A percentile compares a stretch with the other conserved stretches of the same genome.
phyloP scores from a whole-genome alignment of 768 basidiomycete species.

The Mycena chlorophos region DNA sequence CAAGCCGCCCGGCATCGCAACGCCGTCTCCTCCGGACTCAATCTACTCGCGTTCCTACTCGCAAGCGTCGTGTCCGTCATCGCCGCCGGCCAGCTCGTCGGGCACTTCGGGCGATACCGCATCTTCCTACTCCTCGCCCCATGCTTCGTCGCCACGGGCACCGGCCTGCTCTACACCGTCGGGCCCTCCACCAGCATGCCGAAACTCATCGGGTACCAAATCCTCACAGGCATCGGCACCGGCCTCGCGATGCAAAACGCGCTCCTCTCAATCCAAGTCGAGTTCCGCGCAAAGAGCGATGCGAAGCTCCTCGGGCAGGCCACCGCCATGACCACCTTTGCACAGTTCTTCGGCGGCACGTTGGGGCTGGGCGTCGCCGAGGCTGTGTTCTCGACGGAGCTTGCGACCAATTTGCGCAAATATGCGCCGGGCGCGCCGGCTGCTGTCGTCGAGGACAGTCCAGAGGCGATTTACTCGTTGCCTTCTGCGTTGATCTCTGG shows the following conservation, averaged over 20 bases:
- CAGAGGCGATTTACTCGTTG: constrained; percentile 17
- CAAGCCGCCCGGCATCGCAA: constrained; percentile 2
- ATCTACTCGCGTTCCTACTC: constrained; percentile 9
- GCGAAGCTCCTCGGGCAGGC: constrained; percentile 12
- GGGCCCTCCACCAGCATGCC: not conserved
- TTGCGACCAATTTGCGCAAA: constrained; percentile 5
- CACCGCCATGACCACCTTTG: constrained; percentile 14
- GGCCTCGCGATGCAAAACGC: constrained; percentile 6
- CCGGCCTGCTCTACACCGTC: constrained; percentile 5
- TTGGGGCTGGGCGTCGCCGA: constrained; percentile 13
- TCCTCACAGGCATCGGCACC: constrained; percentile 7
- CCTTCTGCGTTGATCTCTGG: constrained; percentile 12
- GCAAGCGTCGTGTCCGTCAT: not conserved
- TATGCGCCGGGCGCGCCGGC: constrained; percentile 19
- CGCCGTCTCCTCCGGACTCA: constrained; percentile 3
- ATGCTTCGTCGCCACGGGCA: constrained; percentile 4
- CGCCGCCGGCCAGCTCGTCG: constrained; percentile 4
- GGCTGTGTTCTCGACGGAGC: constrained; percentile 10
- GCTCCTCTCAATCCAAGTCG: constrained; percentile 10
- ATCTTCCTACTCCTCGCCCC: constrained; percentile 21
- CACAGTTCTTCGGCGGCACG: constrained; percentile 17
- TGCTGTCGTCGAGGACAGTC: constrained; percentile 10
- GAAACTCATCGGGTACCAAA: constrained; percentile 4
- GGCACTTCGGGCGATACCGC: not conserved
- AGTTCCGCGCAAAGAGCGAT: constrained; percentile 1